Base-by-base conservation (phyloP, 192 early-diverging fungal species). In the Kappamyces sp. region DNA sequence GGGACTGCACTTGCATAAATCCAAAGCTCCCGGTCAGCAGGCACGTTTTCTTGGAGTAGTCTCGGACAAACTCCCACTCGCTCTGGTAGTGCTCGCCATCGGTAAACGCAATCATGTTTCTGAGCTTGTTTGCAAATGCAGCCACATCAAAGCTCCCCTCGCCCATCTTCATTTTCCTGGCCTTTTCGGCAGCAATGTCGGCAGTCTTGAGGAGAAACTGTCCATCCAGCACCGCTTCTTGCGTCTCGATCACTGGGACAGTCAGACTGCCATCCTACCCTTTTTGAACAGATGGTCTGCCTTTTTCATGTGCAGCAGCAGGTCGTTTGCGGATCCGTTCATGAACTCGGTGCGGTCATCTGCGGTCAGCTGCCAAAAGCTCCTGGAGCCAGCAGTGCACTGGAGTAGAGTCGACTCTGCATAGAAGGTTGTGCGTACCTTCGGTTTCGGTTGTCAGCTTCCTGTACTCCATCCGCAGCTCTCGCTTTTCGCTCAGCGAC, bases 151-250 rank as follows among this genome's bases (percentile, higher is more conserved):
- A 90, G 1, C 76, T 72, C 9, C 84, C 77, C 32, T 78, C 77
- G 49, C 89, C 87, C 35, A 91, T 72, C 5, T 83, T 80, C 67
- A 95, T 74, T 50, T 84, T 79, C 48, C 86, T 79, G 3, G 87
- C 86, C 45, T 86, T 90, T 68, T 90, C 82, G 6, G 82, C 81
- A 41, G 80, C 78, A 31, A 92, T 60, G 53, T 89, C 86, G 1
- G 90, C 82, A 0, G 88, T 80, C 9, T 84, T 52, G 5, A 92
- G 76, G 14, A 98, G 72, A 2, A 93, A 64, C 6, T 78, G 78
- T n/a, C 91, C 84, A 80, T 98, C 93, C 31, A 98, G 71, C 0
- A 86, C 81, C 7, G 91, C 91, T 76, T 98, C 95, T 30, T 89
- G 82, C 0, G 90, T 84, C 54, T 83, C 81, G 35, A 71, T 66